These are phyloP conservation scores for Aspergillus sp. DNA, from an alignment of 2,329 filamentous ascomycete species.

Conservation along the genomic window DNA sequence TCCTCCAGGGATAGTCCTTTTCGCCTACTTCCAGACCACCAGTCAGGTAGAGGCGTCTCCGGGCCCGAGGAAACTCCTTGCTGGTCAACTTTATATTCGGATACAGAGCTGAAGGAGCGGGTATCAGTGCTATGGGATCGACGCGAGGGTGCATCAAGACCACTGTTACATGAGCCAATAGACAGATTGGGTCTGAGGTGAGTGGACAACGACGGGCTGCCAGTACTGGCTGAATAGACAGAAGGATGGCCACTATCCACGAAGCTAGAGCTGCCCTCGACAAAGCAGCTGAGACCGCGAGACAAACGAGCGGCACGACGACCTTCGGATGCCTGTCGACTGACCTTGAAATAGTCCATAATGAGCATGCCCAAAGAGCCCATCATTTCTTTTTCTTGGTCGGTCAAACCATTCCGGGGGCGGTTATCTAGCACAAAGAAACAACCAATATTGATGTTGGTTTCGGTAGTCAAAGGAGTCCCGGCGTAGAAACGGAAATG, in stretches of 20 bases:
- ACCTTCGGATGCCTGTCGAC: conserved; percentile 50
- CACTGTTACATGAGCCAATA: conserved; percentile 16
- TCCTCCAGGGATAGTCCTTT: conserved; percentile 24
- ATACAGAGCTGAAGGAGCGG: conserved; percentile 20
- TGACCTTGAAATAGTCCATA: conserved; percentile 57
- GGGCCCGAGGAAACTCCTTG: conserved; percentile 16
- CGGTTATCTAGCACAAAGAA: conserved; percentile 57
- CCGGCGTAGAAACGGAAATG: conserved; percentile 51
- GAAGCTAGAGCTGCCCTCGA: conserved; percentile 47
- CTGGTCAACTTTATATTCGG: conserved; percentile 23
- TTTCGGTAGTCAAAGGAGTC: conserved; percentile 57
- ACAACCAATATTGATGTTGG: conserved; percentile 55
- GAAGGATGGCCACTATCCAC: conserved; percentile 23
- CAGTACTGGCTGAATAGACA: conserved; percentile 12
- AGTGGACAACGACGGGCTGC: conserved; percentile 13
- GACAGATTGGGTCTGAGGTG: conserved; percentile 19
- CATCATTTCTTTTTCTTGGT: conserved; percentile 44
- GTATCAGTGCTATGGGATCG: conserved; percentile 25
- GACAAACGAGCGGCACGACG: conserved; percentile 50
- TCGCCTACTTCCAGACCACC: conserved; percentile 23
- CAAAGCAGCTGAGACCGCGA: conserved; percentile 52
- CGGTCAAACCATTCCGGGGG: conserved; percentile 45
- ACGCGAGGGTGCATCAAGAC: conserved; percentile 12
- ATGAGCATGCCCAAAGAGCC: conserved; percentile 53
- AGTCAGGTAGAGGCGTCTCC: conserved; percentile 27